Base-by-base conservation (phyloP, 192 early-diverging fungal genomes). In the Coemansia sp. region DNA sequence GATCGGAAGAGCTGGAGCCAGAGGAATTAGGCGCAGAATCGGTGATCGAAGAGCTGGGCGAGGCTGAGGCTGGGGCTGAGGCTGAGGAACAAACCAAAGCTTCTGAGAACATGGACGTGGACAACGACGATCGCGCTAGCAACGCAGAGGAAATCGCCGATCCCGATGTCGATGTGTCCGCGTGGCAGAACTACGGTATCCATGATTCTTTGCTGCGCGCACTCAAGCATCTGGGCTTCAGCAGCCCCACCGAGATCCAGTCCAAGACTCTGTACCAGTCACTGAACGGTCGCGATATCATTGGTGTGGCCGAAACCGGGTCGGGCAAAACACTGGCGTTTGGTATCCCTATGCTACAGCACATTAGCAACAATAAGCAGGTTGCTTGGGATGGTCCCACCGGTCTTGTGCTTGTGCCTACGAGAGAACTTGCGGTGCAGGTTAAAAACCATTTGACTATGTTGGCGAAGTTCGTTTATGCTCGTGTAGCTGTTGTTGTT, bases 261-360 rank as follows among this genome's bases (percentile, higher is more conserved):
- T 76, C 87, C 34, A 76, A 91, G 63, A 85, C 91, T 2, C 77
- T 99, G 20, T 86, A 88, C 41, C 38, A 85, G n/a, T 88, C 91
- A 3, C 72, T 96, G n/a, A 61, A 62, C n/a, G 89, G 86, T 32
- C 88, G 88, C n/a, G 89, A 99, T 69, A 85, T 98, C 34, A 88
- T 99, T 37, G 97, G 97, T 20, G 92, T 92, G 8, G 96, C 97
- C 2, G 94, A 95, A 68, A 99, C 97, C 4, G 94, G 96, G 65
- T 95, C 94, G 0, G 95, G 95, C 48, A 97, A 99, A 81, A 99
- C 97, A 5, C 81, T 99, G 59, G 95, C 95, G 0, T 99, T 96
- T 84, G 96, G 96, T 17, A 85, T 99, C 52, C 97, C 97, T 14
- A 95, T 99, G 51, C 68, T 97, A 34, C 90, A 96, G 48, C 87